Conservation (phyloP, 768 basidiomycete species). For the Lepiota brunneoincarnata region DNA sequence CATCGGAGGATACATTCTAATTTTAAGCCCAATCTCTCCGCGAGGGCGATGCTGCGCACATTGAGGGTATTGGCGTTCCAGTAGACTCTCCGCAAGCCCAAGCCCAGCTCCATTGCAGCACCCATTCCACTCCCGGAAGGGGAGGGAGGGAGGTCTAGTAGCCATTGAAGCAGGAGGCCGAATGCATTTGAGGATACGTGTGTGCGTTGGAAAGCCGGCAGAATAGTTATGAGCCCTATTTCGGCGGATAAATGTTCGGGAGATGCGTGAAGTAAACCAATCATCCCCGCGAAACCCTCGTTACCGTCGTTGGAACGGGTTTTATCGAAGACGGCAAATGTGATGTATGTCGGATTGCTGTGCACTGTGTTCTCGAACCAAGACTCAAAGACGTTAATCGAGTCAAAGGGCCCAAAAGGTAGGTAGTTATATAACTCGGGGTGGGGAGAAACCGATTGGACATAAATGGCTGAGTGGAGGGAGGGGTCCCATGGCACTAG, state of each 20-base stretch:
- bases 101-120: conserved; percentile 37
- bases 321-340: conserved; percentile 58
- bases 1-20: conserved; percentile 52
- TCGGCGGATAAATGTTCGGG: conserved; percentile 43
- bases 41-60: conserved; percentile 42
- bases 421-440: conserved; percentile 46
- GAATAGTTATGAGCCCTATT: conserved; percentile 51
- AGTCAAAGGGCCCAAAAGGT: conserved; percentile 47
- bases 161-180: conserved; percentile 49
- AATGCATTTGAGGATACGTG: conserved; percentile 57
- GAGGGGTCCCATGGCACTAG: conserved; percentile 36
- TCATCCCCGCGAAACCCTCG: conserved; percentile 46
- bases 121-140: neutral
- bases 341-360: conserved; percentile 27
- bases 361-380: conserved; percentile 34
- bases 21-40: conserved; percentile 58
- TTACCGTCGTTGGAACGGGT: conserved; percentile 20
- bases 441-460: conserved; percentile 34
- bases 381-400: conserved; percentile 32
- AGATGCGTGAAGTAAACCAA: conserved; percentile 48
- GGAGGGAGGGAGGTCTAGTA: conserved; percentile 35
- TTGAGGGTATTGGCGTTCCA: conserved; percentile 59
- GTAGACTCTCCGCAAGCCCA: conserved; percentile 59
- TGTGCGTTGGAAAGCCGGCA: conserved; percentile 59
- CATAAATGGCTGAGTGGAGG: conserved; percentile 44